Base-by-base conservation (phyloP, 2,329 filamentous ascomycete species). In the Epichloe uncinata region DNA sequence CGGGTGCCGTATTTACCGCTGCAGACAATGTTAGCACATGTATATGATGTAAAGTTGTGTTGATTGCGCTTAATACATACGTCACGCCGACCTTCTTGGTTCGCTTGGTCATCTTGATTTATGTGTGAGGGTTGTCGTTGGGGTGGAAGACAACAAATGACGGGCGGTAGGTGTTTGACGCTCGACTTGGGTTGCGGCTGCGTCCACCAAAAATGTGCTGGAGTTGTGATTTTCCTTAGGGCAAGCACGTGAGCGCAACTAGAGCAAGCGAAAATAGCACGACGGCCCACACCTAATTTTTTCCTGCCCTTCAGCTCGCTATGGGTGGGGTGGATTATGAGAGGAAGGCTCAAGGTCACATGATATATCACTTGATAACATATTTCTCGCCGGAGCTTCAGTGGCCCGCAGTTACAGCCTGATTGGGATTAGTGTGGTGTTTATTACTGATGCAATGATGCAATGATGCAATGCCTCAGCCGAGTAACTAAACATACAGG, bases 61-160 rank as follows among this genome's bases (percentile, higher is more conserved):
- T 48, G 33, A 16, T 22, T n/a, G 11, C 9, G 16, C 4, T 26
- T 4, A 35, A 58, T 63, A 70, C 68, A 55, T 66, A 70, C 68
- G 91, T 96, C 73, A 96, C 90, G 73, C 88, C 88, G 83, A 95
- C 89, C 86, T 95, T 94, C 85, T 72, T 94, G 62, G 88, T 94
- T 79, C 88, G 84, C 82, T 93, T 91, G 73, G 87, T 88, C 86
- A 93, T 93, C 75, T 83, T 88, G 79, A 72, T 73, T 68, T 69
- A 56, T 61, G 54, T 67, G 63, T 66, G 63, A 60, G 58, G 58
- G 54, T 61, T 60, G 60, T 63, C 60, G 59, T 60, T 53, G 58
- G 60, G 58, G 57, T 58, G 60, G 56, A 60, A 59, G 61, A 61
- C 61, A 60, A 57, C 54, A 60, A 58, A 55, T 61, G 63, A 57